Percentiles rank a stretch among this genome's conserved stretches.
Conservation (phyloP, 257 asterid species). For the Petunia secreta region DNA sequence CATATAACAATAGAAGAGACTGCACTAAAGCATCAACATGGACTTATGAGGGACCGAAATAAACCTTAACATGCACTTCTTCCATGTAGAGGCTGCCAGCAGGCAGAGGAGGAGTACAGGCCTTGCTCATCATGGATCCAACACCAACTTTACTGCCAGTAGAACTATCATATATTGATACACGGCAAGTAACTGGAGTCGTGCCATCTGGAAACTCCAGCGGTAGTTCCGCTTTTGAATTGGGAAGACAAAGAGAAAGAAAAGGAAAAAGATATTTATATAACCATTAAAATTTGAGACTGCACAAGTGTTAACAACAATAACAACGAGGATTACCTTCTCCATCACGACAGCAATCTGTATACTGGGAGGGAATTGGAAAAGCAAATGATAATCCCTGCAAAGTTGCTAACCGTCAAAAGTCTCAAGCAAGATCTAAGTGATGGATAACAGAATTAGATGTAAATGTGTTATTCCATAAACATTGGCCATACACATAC, state of each 20-base stretch:
- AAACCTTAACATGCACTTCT: conserved; percentile 79
- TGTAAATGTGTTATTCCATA: background rate
- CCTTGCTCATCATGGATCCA: conserved; percentile 72
- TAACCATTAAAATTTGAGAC: conserved; percentile 23
- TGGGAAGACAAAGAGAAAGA: conserved; percentile 13
- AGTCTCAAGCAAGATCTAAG: conserved; percentile 20
- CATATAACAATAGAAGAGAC: background rate
- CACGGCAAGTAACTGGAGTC: conserved; percentile 86
- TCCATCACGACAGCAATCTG: conserved; percentile 62
- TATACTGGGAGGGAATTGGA: conserved; percentile 76
- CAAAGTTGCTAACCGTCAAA: conserved; percentile 32
- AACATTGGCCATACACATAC: conserved; percentile 47
- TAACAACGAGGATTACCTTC: conserved; percentile 41
- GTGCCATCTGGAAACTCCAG: conserved; percentile 92
- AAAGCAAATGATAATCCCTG: conserved; percentile 90
- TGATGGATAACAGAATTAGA: conserved; percentile 11
- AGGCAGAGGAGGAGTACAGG: conserved; percentile 72
- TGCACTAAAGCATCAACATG: background rate
- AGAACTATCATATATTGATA: conserved; percentile 68
- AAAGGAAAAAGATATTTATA: background rate
- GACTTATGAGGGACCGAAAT: background rate
- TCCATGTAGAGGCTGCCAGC: conserved; percentile 89
- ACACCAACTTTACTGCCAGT: conserved; percentile 73
- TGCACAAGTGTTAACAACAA: conserved; percentile 17
- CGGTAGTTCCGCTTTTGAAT: conserved; percentile 68